Base-by-base conservation (phyloP, 177 flowering plant species). In the Vitis hybrid region DNA sequence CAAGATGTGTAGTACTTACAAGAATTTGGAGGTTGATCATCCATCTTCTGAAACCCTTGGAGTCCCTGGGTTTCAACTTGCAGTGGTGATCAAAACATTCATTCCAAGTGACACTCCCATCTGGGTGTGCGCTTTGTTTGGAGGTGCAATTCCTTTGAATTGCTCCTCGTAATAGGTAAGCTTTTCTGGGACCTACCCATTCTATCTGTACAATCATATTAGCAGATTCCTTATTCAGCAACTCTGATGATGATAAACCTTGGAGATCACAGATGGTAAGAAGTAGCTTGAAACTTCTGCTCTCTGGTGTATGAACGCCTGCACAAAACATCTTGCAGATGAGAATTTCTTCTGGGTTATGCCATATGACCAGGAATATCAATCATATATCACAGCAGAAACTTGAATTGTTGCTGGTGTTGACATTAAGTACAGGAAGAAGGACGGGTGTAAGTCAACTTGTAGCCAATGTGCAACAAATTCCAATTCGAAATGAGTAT, bases 61-160 rank as follows among this genome's bases (percentile, higher is more conserved):
- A 51, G 11, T 72, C 57, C 52, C 17, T 67, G 53, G 68, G 13
- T 63, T 35, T 76, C 65, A 76, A 20, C 56, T 72, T 76, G 72
- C 76, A 72, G 49, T 68, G 61, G n/a, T 65, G 79, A 6, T 76
- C 59, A 17, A 76, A 76, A 2, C 41, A 60, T 69, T 76, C 79
- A 10, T 76, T 54, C 79, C 79, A 76, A 17, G n/a, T 52, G 66
- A 76, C 70, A 59, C 58, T 48, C 61, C 79, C 76, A 49, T 72
- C 79, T 20, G 62, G 14, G 15, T 64, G 46, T 60, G 7, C 15
- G 27, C 68, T 24, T 24, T 68, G 73, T 46, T 58, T 72, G 73
- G 27, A 64, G 8, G 79, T 76, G 53, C 65, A 56, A 20, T 68
- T 69, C 57, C 55, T 24, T 0, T 24, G 59, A 10, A 35, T 46